Conservation (phyloP, 148 eudicot genomes). For the Arbutus unedo region DNA sequence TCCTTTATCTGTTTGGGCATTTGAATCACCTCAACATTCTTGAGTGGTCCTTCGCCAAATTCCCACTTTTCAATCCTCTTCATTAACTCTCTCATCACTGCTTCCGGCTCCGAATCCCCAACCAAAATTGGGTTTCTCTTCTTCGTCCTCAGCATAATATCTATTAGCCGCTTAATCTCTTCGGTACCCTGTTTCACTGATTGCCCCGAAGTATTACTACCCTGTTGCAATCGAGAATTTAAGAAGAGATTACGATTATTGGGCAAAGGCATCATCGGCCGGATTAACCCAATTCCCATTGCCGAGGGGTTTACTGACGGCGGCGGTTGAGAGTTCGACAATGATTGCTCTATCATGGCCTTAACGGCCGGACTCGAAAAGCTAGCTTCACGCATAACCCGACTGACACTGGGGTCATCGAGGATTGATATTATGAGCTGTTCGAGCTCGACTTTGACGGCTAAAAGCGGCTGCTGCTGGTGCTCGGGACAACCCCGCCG, state of each 20-base stretch:
- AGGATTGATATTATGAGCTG: slow-evolving; percentile 76
- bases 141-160: background rate
- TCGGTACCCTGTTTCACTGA: slow-evolving; percentile 8
- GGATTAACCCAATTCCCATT: slow-evolving; percentile 36
- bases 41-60: background rate
- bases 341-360: slow-evolving; percentile 65
- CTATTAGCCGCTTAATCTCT: background rate
- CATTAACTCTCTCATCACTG: background rate
- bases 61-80: background rate
- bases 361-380: slow-evolving; percentile 92
- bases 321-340: slow-evolving; percentile 20
- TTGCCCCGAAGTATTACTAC: slow-evolving; percentile 12
- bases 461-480: slow-evolving; percentile 83
- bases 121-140: background rate
- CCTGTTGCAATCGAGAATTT: slow-evolving; percentile 54
- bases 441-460: slow-evolving; percentile 91
- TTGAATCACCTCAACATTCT: background rate
- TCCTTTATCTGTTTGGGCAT: background rate
- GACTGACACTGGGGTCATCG: slow-evolving; percentile 93
- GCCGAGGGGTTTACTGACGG: slow-evolving; percentile 15
- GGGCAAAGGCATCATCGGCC: slow-evolving; percentile 19
- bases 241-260: slow-evolving; percentile 44
- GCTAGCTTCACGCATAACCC: slow-evolving; percentile 91
- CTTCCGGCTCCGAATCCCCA: background rate
- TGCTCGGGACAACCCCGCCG: slow-evolving; percentile 92